Conservation (phyloP, 805 yeast species). For the Brettanomyces naardenensis region DNA sequence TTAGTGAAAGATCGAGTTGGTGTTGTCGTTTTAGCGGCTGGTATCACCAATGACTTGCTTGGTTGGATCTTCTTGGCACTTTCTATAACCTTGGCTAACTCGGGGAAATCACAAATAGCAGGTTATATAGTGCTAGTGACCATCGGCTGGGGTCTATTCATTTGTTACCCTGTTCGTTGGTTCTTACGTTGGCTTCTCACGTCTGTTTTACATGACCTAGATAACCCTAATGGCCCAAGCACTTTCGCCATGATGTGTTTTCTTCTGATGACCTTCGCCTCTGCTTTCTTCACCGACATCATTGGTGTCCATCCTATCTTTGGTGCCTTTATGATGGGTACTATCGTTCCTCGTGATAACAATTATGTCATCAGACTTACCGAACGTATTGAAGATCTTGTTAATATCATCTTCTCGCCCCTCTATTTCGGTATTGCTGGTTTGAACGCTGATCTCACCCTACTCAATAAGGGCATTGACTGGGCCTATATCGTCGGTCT, state of each 20-base stretch:
- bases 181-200: constrained; percentile 37
- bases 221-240: constrained; percentile 56
- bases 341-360: constrained; percentile 68
- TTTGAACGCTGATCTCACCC: constrained; percentile 57
- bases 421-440: constrained; percentile 79
- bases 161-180: constrained; percentile 49
- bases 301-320: constrained; percentile 83
- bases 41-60: constrained; percentile 67
- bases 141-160: constrained; percentile 60
- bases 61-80: constrained; percentile 80
- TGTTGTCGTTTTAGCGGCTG: constrained; percentile 69
- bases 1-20: constrained; percentile 69
- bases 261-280: constrained; percentile 47
- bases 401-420: constrained; percentile 64
- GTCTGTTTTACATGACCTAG: constrained; percentile 32
- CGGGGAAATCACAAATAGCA: constrained; percentile 60
- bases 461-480: constrained; percentile 54
- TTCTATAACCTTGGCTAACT: constrained; percentile 67
- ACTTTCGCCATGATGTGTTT: constrained; percentile 51
- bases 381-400: constrained; percentile 71
- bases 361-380: constrained; percentile 64
- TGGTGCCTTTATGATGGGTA: constrained; percentile 76
- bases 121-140: constrained; percentile 61
- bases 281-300: constrained; percentile 75
- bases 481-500: constrained; percentile 76